Conservation (phyloP, 192 early-diverging fungal genomes). For the Backusella tuberculispora region DNA sequence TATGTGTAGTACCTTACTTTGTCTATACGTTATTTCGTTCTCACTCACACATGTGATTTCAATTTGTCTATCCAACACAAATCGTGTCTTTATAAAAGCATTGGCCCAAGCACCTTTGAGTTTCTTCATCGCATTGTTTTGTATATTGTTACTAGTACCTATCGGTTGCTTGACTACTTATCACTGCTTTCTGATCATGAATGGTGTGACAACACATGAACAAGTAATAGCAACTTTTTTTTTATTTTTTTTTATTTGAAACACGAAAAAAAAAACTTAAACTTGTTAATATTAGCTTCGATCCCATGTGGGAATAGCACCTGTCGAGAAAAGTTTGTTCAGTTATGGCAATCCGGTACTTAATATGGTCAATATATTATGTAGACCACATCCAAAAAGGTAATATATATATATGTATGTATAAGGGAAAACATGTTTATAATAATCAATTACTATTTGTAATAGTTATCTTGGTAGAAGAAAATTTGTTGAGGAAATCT, state of each 20-base stretch:
- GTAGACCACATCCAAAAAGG: slow-evolving; percentile 55
- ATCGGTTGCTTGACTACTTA: slow-evolving; percentile 72
- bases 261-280: not conserved
- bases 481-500: slow-evolving; percentile 15
- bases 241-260: not conserved
- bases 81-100: slow-evolving; percentile 6
- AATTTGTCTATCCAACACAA: not conserved
- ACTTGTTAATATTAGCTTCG: slow-evolving; percentile 6
- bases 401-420: slow-evolving; percentile 18
- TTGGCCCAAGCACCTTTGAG: slow-evolving; percentile 25
- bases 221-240: slow-evolving; percentile 50
- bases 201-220: slow-evolving; percentile 88
- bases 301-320: slow-evolving; percentile 33
- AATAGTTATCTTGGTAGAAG: slow-evolving; percentile 24
- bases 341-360: slow-evolving; percentile 48
- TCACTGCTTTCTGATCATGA: slow-evolving; percentile 70
- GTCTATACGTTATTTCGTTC: slow-evolving; percentile 63
- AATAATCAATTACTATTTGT: not conserved
- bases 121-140: slow-evolving; percentile 69
- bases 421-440: not conserved
- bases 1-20: slow-evolving; percentile 59
- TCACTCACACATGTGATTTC: slow-evolving; percentile 59
- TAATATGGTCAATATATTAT: slow-evolving; percentile 63
- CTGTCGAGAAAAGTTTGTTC: slow-evolving; percentile 48
- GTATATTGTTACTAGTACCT: slow-evolving; percentile 59